Conservation (phyloP, 2,329 filamentous ascomycete species). For the Fusarium decemcellulare region DNA sequence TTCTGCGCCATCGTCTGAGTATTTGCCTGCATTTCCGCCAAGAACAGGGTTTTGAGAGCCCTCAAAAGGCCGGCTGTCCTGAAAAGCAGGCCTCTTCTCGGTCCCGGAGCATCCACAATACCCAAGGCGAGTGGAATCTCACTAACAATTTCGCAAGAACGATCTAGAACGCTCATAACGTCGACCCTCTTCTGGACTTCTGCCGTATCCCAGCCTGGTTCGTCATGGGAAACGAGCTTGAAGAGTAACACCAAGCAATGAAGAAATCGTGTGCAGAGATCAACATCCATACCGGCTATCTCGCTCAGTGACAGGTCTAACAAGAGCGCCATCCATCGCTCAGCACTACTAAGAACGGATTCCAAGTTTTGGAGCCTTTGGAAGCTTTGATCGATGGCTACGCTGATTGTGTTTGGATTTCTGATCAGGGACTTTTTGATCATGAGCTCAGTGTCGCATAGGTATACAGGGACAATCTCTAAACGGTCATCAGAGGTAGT, state of each 20-base stretch:
- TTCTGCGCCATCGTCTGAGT: neutral
- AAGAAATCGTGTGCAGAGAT: constrained; percentile 28
- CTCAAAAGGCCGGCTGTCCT: constrained; percentile 18
- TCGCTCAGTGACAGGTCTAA: constrained; percentile 10
- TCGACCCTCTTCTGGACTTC: constrained; percentile 28
- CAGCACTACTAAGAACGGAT: constrained; percentile 8
- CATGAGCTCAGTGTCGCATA: constrained; percentile 23
- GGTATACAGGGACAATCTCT: constrained; percentile 14
- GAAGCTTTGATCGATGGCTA: neutral
- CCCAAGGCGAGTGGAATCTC: constrained; percentile 6
- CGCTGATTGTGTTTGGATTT: neutral
- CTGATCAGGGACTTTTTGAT: constrained; percentile 21
- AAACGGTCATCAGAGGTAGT: neutral
- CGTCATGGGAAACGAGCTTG: constrained; percentile 22
- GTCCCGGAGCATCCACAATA: constrained; percentile 16
- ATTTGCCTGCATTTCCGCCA: constrained; percentile 18
- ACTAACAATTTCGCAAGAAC: constrained; percentile 10
- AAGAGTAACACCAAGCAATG: constrained; percentile 33
- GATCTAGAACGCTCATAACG: constrained; percentile 26
- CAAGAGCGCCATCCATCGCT: constrained; percentile 17
- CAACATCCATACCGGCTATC: constrained; percentile 32
- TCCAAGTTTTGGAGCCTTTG: constrained; percentile 29
- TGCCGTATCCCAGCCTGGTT: constrained; percentile 20
- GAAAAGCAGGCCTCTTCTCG: constrained; percentile 25
- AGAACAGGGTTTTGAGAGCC: constrained; percentile 29